Conservation (phyloP, 1,139 yeast species). For the Yamadazyma kanchanaburiensis region DNA sequence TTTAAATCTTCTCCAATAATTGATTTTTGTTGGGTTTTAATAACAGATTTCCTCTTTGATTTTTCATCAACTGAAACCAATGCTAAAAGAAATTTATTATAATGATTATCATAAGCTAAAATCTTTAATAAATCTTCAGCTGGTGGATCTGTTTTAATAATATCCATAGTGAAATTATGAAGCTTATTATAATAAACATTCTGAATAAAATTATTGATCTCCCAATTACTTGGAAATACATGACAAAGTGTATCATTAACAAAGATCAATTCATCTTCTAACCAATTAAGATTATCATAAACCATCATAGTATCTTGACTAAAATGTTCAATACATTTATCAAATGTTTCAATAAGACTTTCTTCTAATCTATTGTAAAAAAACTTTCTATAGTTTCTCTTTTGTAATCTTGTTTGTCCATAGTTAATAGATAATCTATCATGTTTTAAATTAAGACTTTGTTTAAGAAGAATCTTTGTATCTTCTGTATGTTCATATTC, state of each 20-base stretch:
- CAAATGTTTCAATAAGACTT: conserved; percentile 63
- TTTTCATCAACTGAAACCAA: conserved; percentile 20
- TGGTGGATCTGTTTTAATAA: conserved; percentile 72
- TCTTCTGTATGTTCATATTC: conserved; percentile 83
- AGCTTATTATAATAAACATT: conserved; percentile 67
- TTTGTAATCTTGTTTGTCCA: conserved; percentile 35
- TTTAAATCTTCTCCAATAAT: conserved; percentile 71
- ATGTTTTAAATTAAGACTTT: conserved; percentile 33
- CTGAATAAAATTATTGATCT: conserved; percentile 59
- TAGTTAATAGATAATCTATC: conserved; percentile 22
- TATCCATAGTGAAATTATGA: conserved; percentile 57
- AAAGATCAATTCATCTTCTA: conserved; percentile 72
- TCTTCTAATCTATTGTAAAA: conserved; percentile 61
- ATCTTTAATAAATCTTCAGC: conserved; percentile 61
- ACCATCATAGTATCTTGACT: conserved; percentile 53
- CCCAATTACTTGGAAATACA: conserved; percentile 73
- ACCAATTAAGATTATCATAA: conserved; percentile 75
- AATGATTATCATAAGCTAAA: conserved; percentile 72
- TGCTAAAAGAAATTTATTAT: conserved; percentile 37
- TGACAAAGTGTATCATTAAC: conserved; percentile 56
- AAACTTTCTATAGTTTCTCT: conserved; percentile 63
- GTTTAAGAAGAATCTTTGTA: conserved; percentile 51
- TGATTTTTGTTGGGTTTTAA: conserved; percentile 41
- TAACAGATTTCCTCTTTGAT: conserved; percentile 26
- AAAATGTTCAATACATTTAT: conserved; percentile 60